Evolutionary conservation across 768 basidiomycete species (phyloP).

Genomic region (Antrodiella citrinella): DNA sequence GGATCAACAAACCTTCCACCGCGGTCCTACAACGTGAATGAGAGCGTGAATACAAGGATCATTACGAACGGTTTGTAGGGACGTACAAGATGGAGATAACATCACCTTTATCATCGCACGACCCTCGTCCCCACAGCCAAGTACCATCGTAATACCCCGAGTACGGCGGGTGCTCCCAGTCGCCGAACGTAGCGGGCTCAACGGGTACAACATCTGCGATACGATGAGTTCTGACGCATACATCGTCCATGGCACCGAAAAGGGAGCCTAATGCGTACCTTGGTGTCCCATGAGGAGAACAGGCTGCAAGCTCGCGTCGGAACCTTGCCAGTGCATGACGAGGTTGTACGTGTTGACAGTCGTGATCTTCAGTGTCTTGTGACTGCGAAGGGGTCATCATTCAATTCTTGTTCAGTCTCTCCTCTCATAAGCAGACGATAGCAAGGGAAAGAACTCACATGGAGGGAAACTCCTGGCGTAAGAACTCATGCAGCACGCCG

Average conservation of each 20-base stretch:
- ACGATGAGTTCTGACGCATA: background rate
- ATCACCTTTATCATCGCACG: constrained; percentile 70
- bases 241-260: too few species aligned
- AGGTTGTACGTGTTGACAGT: constrained; percentile 74
- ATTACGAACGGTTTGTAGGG: background rate
- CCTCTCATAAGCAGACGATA: background rate
- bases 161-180: constrained; percentile 53
- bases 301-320: constrained; percentile 55
- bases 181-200: constrained; percentile 35
- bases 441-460: constrained; percentile 20
- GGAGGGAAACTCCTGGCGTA: constrained; percentile 30
- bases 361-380: constrained; percentile 48
- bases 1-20: constrained; percentile 56
- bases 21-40: constrained; percentile 37
- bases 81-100: constrained; percentile 55
- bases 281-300: constrained; percentile 63
- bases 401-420: too few species aligned
- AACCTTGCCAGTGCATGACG: constrained; percentile 67
- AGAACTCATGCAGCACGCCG: constrained; percentile 25
- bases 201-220: constrained; percentile 65
- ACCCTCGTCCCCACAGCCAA: constrained; percentile 71
- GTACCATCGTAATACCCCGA: constrained; percentile 53
- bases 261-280: constrained; percentile 27
- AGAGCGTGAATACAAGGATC: background rate
- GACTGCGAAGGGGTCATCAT: too few species aligned